A percentile compares a stretch with the other conserved stretches of the same genome.
These are phyloP conservation scores for Niveomyces coronatus DNA, from an alignment of 2,329 filamentous ascomycete genomes.

Conservation along the genomic window DNA sequence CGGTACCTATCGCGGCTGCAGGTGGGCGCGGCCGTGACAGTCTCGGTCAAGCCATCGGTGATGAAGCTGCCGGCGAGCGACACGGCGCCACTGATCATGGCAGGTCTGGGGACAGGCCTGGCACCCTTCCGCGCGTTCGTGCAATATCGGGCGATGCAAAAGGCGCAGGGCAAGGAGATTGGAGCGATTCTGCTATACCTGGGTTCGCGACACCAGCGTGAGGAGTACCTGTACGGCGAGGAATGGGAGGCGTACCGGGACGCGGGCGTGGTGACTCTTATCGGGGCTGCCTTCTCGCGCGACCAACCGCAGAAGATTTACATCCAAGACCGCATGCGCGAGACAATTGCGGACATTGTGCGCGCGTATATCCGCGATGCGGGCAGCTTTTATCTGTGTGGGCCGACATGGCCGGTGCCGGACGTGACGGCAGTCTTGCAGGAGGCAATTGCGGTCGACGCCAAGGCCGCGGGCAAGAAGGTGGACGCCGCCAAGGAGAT, in stretches of 20 bases:
- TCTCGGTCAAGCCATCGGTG: slow-evolving; percentile 92
- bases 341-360: slow-evolving; percentile 73
- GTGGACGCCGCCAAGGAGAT: slow-evolving; percentile 83
- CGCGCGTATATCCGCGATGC: slow-evolving; percentile 79
- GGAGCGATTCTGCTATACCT: slow-evolving; percentile 92
- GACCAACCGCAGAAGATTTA: slow-evolving; percentile 99
- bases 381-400: slow-evolving; percentile 93
- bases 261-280: slow-evolving; percentile 85
- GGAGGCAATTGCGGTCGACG: slow-evolving; percentile 78
- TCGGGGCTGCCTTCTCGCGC: slow-evolving; percentile 89
- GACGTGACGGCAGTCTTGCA: slow-evolving; percentile 90
- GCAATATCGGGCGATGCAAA: slow-evolving; percentile 96
- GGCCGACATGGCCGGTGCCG: slow-evolving; percentile 95
- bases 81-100: slow-evolving; percentile 95
- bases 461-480: slow-evolving; percentile 62
- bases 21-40: slow-evolving; percentile 71
- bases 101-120: slow-evolving; percentile 92
- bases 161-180: slow-evolving; percentile 92
- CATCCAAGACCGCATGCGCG: slow-evolving; percentile 95
- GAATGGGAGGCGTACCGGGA: slow-evolving; percentile 98
- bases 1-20: slow-evolving; percentile 73
- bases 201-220: slow-evolving; percentile 90
- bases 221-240: slow-evolving; percentile 97
- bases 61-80: slow-evolving; percentile 93
- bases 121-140: slow-evolving; percentile 99